Base-by-base conservation (phyloP, 306 rosid genomes). In the Acacia crassicarpa region DNA sequence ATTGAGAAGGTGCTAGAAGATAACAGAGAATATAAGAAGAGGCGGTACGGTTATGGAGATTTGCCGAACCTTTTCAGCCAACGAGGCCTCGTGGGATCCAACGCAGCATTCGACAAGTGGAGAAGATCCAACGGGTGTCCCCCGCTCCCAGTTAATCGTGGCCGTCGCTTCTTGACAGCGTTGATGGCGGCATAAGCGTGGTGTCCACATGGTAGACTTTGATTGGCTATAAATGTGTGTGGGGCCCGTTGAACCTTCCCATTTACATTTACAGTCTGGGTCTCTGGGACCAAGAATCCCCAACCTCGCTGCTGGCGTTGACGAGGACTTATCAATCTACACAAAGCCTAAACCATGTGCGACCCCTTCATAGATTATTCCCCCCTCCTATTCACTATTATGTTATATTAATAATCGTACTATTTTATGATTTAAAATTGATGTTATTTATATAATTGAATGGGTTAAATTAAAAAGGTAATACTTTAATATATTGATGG, bases 61-160 rank as follows among this genome's bases (percentile, higher is more conserved):
- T 8, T 25, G 56, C 69, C 30, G 3, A 76, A 20, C 58, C 27
- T 4, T 30, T 30, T 45, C 20, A 33, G 5, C 17, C n/a, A 5
- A 35, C 10, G 46, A 54, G 20, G 35, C 14, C 48, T 68, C 84
- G 85, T 88, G 25, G 78, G 83, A 73, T 87, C 89, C 88, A 81
- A 72, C 75, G 43, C 78, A 75, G 9, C 8, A 10, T 14, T 2
- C 3, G 14, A 83, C 85, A 86, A 85, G 89, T 86, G 93, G 58
- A 82, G 17, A 3, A 0, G 11, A 79, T 72, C 20, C 9, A 77
- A 20, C 20, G 22, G 30, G 23, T 8, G 70, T 15, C 38, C 58
- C 9, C 2, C n/a, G 16, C 23, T 16, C 1, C 9, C 4, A 2
- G 4, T 6, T 4, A 20, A 32, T 44, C 25, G 14, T 9, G 16